Conservation (phyloP, 1,139 yeast genomes). For the Pichia sp. region DNA sequence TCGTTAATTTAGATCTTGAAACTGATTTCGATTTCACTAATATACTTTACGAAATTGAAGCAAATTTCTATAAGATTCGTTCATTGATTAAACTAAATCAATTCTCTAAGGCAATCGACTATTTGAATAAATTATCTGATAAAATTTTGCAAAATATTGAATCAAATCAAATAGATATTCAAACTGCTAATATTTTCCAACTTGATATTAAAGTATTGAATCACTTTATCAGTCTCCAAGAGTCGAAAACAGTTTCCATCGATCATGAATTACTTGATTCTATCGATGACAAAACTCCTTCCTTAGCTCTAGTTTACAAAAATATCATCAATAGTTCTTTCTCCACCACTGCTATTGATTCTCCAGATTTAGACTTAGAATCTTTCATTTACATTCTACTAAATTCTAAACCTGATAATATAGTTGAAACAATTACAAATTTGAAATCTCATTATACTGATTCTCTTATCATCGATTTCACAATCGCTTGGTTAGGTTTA, state of each 20-base stretch:
- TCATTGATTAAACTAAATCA: constrained; percentile 10
- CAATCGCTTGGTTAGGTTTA: constrained; percentile 24
- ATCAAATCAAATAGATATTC: constrained; percentile 7
- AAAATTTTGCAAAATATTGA: neutral
- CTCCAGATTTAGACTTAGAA: constrained; percentile 14
- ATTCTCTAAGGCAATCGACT: constrained; percentile 3
- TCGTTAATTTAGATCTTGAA: constrained; percentile 14
- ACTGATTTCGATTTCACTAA: constrained; percentile 19
- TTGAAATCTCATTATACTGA: constrained; percentile 16
- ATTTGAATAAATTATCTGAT: neutral
- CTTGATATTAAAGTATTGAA: constrained; percentile 9
- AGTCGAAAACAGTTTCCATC: neutral
- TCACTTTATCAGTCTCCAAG: constrained; percentile 8
- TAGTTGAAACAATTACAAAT: constrained; percentile 1
- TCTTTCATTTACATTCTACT: constrained; percentile 8
- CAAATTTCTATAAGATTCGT: constrained; percentile 17
- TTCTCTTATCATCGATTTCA: constrained; percentile 24
- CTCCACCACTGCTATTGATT: neutral
- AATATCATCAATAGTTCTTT: constrained; percentile 5
- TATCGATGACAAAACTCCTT: constrained; percentile 8
- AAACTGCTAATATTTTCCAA: constrained; percentile 10
- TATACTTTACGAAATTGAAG: constrained; percentile 17
- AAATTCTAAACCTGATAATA: constrained; percentile 4
- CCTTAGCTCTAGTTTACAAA: constrained; percentile 10
- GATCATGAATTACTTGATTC: constrained; percentile 9